Evolutionary conservation across 2,329 filamentous ascomycete species (phyloP), one percentile per base, ranked within the genome.

Genomic region (Karstenula rhodostoma): DNA sequence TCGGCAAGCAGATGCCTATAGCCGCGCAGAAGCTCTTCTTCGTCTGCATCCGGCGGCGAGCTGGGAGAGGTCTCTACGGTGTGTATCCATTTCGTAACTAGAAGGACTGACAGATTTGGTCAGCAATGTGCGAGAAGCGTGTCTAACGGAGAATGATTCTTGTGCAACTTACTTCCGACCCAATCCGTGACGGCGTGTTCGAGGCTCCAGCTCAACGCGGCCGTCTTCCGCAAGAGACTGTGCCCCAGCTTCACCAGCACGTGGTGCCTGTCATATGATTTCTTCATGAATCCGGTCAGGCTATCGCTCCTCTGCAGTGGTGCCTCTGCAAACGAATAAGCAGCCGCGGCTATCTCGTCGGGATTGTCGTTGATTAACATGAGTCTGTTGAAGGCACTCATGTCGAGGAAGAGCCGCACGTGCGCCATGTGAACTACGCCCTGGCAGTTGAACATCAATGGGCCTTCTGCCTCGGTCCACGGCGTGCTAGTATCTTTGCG

Each of bases 101-200:
- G 70, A 3, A 77, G 48, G 3, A 72, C 71, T 71, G 49, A 60
- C 40, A 17, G 7, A 17, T 9, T n/a, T 40, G 6, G 29, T 62
- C 5, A 44, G 35, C 59, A 27, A 27, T n/a, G 4, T 10, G 17
- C 15, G 7, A 5, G 10, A 40, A 27, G 15, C 8, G 3, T 17
- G 19, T 23, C 4, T 33, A 13, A 25, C n/a, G 9, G 49, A 32
- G 22, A 15, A 9, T 13, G 13, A 65, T 25, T 12, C 10, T 17
- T 33, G 42, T 2, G 23, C 15, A 17, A 42, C 64, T 60, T 60
- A 68, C 65, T 63, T 29, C 54, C 57, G 40, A 77, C 75, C 75
- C 75, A 78, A 27, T 65, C 73, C 9, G 74, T 70, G 47, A 76
- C 63, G 17, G 75, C 73, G 57, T 77, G 73, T 59, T 77, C 75